These are phyloP conservation scores for Metschnikowia colocasiae DNA, from an alignment of 805 yeast species.

Conservation along the genomic window DNA sequence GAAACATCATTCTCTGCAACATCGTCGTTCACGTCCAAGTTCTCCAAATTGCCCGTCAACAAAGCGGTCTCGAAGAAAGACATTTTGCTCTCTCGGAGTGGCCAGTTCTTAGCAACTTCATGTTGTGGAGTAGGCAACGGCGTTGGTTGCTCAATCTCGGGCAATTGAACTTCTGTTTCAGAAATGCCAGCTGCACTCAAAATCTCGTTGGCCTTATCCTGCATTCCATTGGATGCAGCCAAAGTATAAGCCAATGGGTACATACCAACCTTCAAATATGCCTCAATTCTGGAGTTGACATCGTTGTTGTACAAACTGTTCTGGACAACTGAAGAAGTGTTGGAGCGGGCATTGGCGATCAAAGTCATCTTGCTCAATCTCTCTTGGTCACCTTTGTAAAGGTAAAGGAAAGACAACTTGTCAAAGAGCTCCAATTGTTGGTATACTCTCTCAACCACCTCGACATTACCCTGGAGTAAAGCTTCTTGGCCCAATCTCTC, in stretches of 20 bases:
- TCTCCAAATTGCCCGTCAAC: constrained; percentile 67
- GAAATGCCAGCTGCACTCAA: constrained; percentile 65
- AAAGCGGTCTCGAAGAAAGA: constrained; percentile 86
- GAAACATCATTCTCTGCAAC: constrained; percentile 3
- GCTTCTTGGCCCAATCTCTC: constrained; percentile 83
- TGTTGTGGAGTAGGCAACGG: constrained; percentile 47
- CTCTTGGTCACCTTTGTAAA: constrained; percentile 73
- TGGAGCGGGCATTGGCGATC: constrained; percentile 87
- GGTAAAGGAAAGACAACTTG: constrained; percentile 82
- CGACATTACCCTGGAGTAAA: constrained; percentile 80
- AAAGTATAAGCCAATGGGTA: constrained; percentile 88
- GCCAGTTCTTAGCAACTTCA: constrained; percentile 66
- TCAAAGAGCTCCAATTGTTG: constrained; percentile 87
- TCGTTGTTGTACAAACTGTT: constrained; percentile 77
- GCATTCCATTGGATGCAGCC: constrained; percentile 82
- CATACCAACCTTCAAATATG: constrained; percentile 75
- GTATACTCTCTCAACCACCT: constrained; percentile 78
- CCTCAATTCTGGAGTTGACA: constrained; percentile 67
- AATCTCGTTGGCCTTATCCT: constrained; percentile 68
- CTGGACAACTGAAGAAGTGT: constrained; percentile 73
- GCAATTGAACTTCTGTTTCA: constrained; percentile 60
- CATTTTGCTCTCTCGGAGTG: constrained; percentile 64
- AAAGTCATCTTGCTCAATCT: constrained; percentile 80
- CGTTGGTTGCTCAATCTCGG: constrained; percentile 45
- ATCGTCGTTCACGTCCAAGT: constrained; percentile 48